phyloP scores from a whole-genome alignment of 225 moss, liverwort and hornwort genomes.

The Asterella californica region DNA sequence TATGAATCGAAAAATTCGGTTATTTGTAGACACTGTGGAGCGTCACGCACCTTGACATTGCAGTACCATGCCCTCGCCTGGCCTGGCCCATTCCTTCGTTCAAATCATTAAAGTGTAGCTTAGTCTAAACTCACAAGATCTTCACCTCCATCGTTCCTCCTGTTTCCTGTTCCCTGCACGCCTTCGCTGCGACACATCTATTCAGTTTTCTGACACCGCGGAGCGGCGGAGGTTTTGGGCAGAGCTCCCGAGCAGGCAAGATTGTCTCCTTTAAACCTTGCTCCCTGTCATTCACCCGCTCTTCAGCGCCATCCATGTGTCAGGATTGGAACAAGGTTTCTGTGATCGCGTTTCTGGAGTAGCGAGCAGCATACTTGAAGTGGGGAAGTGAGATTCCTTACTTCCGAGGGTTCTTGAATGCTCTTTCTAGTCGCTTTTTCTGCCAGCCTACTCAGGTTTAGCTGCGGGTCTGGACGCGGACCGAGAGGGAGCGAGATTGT shows the following conservation, averaged over 20 bases:
- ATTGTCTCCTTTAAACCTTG: neutral
- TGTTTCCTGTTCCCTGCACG: neutral
- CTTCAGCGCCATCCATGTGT: constrained; percentile 2
- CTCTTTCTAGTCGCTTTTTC: neutral
- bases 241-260: constrained; percentile 1
- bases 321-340: neutral
- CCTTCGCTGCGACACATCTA: neutral
- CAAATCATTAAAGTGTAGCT: neutral
- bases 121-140: constrained; percentile 1
- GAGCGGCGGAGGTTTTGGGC: constrained; percentile 6
- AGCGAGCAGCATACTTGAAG: neutral
- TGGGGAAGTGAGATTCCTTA: neutral
- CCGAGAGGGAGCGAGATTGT: neutral
- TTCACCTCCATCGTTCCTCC: neutral
- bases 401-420: neutral
- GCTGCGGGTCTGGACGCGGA: neutral
- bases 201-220: constrained; percentile 1
- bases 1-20: constrained; percentile 21
- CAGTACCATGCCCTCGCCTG: neutral
- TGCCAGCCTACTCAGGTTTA: neutral
- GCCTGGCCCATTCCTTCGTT: neutral
- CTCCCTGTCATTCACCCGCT: neutral
- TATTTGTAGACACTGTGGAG: constrained; percentile 19
- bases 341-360: neutral
- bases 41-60: constrained; percentile 29